These are phyloP conservation scores for Diaporthe eres DNA, from an alignment of 2,329 filamentous ascomycete genomes.

Conservation along the genomic window DNA sequence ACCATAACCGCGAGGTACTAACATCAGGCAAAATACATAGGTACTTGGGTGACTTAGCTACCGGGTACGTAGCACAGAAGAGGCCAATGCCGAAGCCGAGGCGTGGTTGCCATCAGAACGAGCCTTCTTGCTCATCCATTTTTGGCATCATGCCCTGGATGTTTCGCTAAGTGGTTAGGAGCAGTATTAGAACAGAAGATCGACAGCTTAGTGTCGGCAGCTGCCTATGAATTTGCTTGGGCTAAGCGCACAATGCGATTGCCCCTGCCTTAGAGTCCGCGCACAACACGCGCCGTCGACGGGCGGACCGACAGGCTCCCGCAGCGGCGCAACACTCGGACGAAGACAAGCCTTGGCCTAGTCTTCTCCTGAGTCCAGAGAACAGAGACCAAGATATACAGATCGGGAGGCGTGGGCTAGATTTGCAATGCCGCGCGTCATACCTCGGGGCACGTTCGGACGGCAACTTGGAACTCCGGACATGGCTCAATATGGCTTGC, in stretches of 20 bases:
- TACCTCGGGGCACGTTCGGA: neutral
- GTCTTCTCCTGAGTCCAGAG: neutral
- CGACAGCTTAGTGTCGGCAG: neutral
- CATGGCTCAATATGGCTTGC: neutral
- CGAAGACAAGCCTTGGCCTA: neutral
- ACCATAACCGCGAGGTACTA: neutral
- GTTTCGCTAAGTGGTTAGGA: slow-evolving; percentile 19
- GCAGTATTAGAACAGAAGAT: neutral
- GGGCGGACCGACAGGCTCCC: slow-evolving; percentile 11
- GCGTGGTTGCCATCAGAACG: neutral
- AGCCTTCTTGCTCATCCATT: neutral
- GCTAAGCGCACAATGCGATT: slow-evolving; percentile 16
- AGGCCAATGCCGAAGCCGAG: neutral
- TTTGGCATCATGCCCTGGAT: neutral
- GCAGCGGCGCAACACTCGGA: slow-evolving; percentile 20
- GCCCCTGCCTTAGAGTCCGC: slow-evolving; percentile 29
- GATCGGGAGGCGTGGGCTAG: too few relatives aligned
- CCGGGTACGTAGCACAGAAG: too few relatives aligned
- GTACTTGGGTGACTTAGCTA: neutral
- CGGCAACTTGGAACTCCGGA: neutral
- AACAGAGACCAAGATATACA: neutral
- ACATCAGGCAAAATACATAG: neutral
- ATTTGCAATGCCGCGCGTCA: neutral
- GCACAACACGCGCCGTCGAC: slow-evolving; percentile 12
- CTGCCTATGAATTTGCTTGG: neutral